Evolutionary conservation across 305 asterid species (phyloP).

Genomic region (Fraxinus albicans): DNA sequence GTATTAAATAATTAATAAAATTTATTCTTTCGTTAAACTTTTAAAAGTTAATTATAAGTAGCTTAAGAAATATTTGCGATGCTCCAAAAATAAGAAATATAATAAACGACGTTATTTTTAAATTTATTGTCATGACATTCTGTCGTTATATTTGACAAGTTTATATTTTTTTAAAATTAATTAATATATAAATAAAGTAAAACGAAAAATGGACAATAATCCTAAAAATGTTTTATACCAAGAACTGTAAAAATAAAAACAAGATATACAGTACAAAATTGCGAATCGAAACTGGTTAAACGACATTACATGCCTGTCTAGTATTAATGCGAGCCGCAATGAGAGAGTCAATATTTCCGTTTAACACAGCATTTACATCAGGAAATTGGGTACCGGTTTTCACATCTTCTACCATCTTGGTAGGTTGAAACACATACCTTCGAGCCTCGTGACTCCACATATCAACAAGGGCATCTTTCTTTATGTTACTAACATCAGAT

Average conservation of each 20-base stretch:
- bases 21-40: not conserved
- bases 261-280: not conserved
- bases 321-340: slow-evolving; percentile 60
- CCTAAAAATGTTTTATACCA: not conserved
- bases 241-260: not conserved
- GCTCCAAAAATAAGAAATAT: not conserved
- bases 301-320: slow-evolving; percentile 37
- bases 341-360: slow-evolving; percentile 69
- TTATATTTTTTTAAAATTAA: not conserved
- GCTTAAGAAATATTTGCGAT: not conserved
- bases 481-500: slow-evolving; percentile 34
- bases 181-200: not conserved
- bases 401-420: slow-evolving; percentile 58
- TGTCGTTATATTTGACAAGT: not conserved
- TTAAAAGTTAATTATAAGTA: not conserved
- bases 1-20: not conserved
- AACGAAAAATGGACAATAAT: not conserved
- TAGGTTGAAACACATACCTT: slow-evolving; percentile 47
- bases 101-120: not conserved
- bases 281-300: slow-evolving; percentile 15
- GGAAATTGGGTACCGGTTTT: slow-evolving; percentile 54
- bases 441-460: slow-evolving; percentile 50
- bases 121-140: not conserved
- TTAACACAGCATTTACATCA: slow-evolving; percentile 51
- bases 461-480: slow-evolving; percentile 30